Evolutionary conservation across 768 basidiomycete species (phyloP).

Genomic region (Boletus rex-veris): DNA sequence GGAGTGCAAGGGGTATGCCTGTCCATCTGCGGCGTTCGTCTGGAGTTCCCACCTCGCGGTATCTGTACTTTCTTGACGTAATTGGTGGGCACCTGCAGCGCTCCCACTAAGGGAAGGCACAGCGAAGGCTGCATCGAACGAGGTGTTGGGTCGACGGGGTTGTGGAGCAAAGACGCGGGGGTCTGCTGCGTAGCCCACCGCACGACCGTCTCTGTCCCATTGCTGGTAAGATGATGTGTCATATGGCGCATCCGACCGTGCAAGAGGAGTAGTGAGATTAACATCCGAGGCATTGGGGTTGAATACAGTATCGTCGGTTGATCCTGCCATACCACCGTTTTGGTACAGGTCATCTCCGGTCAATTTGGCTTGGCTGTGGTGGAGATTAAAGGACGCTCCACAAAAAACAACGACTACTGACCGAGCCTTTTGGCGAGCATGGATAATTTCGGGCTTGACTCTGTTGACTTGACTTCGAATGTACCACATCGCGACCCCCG

Average conservation of each 20-base stretch:
- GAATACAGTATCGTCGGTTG: conserved; percentile 33
- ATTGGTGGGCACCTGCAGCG: conserved; percentile 1
- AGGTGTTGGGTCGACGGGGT: conserved; percentile 33
- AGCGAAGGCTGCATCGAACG: conserved; percentile 15
- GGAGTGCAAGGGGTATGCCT: conserved; percentile 21
- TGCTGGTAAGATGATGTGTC: conserved; percentile 37
- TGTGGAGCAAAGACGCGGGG: conserved; percentile 50
- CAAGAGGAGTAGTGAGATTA: conserved; percentile 34
- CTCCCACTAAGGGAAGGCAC: conserved; percentile 13
- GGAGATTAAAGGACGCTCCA: conserved; percentile 1
- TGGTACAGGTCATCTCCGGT: conserved; percentile 32
- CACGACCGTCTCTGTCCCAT: conserved; percentile 51
- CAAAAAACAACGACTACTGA: conserved; percentile 26
- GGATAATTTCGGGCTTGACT: conserved; percentile 64
- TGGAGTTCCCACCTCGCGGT: conserved; percentile 30
- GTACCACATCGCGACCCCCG: conserved; percentile 79
- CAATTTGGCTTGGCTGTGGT: conserved; percentile 52
- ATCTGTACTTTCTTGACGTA: conserved; percentile 30
- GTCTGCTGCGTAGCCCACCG: conserved; percentile 45
- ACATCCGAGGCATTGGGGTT: conserved; percentile 40
- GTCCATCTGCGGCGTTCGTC: conserved; percentile 25
- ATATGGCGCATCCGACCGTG: conserved; percentile 31
- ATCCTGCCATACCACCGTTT: conserved; percentile 26
- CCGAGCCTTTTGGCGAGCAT: conserved; percentile 69
- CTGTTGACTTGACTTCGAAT: conserved; percentile 69